Percentiles rank a stretch among this genome's conserved stretches.
phyloP scores from a whole-genome alignment of 768 basidiomycete genomes.

The Suillus weaverae region DNA sequence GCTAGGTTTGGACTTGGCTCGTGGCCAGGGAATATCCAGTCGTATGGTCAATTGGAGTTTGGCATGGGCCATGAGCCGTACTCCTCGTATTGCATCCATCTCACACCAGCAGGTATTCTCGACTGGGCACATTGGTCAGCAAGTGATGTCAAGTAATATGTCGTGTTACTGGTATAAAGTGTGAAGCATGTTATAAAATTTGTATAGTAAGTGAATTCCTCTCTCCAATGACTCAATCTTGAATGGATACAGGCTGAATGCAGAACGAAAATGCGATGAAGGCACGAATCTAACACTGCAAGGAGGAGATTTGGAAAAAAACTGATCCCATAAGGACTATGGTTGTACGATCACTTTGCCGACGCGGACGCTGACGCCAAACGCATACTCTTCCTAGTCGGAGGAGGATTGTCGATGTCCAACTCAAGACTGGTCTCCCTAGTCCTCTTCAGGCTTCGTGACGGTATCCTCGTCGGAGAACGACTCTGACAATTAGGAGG shows the following conservation, averaged over 20 bases:
- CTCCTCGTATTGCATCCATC: too few species aligned
- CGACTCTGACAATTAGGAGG: slow-evolving; percentile 33
- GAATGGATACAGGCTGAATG: neutral
- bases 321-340: neutral
- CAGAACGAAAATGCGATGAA: neutral
- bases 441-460: slow-evolving; percentile 23
- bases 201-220: neutral
- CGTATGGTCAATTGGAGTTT: too few species aligned
- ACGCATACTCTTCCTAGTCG: slow-evolving; percentile 25
- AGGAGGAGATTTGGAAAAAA: neutral
- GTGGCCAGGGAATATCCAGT: too few species aligned
- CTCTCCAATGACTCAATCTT: neutral
- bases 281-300: neutral
- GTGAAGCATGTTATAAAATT: neutral
- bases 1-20: too few species aligned
- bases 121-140: too few species aligned
- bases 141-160: neutral
- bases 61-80: too few species aligned
- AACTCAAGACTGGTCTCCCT: slow-evolving; percentile 16
- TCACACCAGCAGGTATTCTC: too few species aligned
- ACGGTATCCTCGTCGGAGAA: slow-evolving; percentile 31
- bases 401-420: slow-evolving; percentile 16
- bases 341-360: neutral
- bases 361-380: slow-evolving; percentile 2
- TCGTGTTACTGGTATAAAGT: neutral